Percentiles rank a stretch among this genome's conserved stretches.
Evolutionary conservation across 78 protist genomes (phyloP).

Genomic region (Trichosphaerium sp.): DNA sequence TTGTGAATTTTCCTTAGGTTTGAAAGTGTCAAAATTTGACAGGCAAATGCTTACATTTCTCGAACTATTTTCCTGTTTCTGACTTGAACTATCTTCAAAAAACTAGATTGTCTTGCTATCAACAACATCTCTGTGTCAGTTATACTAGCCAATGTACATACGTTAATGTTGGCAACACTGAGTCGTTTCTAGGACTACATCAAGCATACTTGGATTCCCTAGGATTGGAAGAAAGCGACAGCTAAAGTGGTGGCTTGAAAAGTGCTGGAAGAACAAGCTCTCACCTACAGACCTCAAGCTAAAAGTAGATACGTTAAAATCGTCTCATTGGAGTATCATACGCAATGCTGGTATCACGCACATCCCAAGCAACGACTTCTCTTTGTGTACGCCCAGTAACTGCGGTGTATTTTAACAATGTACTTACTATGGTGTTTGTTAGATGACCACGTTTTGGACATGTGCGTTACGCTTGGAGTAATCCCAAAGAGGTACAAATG

Average conservation of each 20-base stretch:
- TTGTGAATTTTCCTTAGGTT: too few species aligned
- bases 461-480: constrained; percentile 32
- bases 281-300: constrained; percentile 15
- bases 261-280: constrained; percentile 47
- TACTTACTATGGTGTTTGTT: background rate
- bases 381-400: constrained; percentile 40
- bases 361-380: constrained; percentile 54
- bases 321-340: constrained; percentile 9
- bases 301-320: background rate
- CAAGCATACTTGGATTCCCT: constrained; percentile 9
- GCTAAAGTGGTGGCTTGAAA: constrained; percentile 46
- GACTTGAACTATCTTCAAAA: too few species aligned
- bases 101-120: too few species aligned
- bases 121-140: too few species aligned
- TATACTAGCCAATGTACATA: too few species aligned
- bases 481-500: constrained; percentile 35
- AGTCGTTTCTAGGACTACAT: background rate
- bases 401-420: background rate
- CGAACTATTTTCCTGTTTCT: too few species aligned
- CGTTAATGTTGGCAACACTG: too few species aligned
- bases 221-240: constrained; percentile 35
- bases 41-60: too few species aligned
- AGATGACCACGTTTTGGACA: constrained; percentile 46
- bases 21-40: too few species aligned
- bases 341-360: constrained; percentile 13